Base-by-base conservation (phyloP, 2,329 filamentous ascomycete species). In the Talaromyces funiculosus region DNA sequence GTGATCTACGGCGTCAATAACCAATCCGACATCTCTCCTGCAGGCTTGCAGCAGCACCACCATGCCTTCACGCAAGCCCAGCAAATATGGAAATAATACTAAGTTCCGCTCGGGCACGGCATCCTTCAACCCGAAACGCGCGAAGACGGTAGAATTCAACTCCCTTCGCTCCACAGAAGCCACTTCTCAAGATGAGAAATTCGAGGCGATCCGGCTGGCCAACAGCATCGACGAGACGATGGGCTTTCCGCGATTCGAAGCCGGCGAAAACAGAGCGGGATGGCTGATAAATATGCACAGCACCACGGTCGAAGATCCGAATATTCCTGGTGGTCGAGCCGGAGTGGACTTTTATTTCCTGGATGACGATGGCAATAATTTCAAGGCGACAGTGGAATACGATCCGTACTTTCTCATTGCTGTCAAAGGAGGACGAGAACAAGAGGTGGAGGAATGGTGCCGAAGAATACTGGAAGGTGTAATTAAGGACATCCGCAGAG, bases 281-380 rank as follows among this genome's bases (percentile, higher is more conserved):
- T 99, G 94, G 94, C 84, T 99, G 3, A 90, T 93, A 67, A 99
- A 97, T 71, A 90, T 97, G 78, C 90, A 96, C 72, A 87, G 92
- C 40, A 97, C 94, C 0, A 86, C 86, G 12, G 82, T 99, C 49
- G 80, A 96, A 73, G 93, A 97, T 72, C 84, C 92, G 16, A 90
- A 90, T 67, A 83, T 90, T 49, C 87, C 89, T 1, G 90, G 90
- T 62, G 94, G 94, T 38, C 86, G 91, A 65, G 89, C 94, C 1
- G 94, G 90, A 8, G 86, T 99, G 60, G 94, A 99, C 77, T 97
- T 92, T 77, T 99, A 97, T 80, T 99, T 99, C 76, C 88, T 99
- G 62, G 90, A 92, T 68, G 90, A 93, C 61, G 90, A 96, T 60
- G 86, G 90, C 14, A 85, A 87, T 53, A 93, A 89, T 4, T 99